Conservation (phyloP, 2,329 filamentous ascomycete genomes). For the Periconia digitata region DNA sequence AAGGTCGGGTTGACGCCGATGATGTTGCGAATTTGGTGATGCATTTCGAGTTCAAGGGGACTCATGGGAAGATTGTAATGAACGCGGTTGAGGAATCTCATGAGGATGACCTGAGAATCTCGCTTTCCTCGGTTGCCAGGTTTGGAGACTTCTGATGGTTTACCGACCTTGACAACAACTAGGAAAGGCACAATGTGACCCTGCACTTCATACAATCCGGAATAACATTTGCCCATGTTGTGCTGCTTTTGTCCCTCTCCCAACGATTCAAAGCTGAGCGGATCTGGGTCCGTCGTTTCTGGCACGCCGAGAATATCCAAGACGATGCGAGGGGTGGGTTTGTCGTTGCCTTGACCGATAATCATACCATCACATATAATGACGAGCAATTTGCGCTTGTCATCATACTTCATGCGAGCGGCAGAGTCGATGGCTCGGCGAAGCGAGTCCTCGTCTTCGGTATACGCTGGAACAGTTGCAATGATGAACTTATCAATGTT, state of each 20-base stretch:
- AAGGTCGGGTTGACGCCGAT: slow-evolving; percentile 98
- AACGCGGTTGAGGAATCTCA: slow-evolving; percentile 98
- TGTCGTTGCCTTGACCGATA: slow-evolving; percentile 96
- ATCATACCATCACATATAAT: slow-evolving; percentile 99
- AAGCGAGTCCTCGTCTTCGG: slow-evolving; percentile 95
- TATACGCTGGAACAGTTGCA: slow-evolving; percentile 96
- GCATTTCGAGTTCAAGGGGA: slow-evolving; percentile 95
- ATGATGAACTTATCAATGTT: slow-evolving; percentile 98
- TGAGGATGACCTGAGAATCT: slow-evolving; percentile 97
- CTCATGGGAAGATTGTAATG: slow-evolving; percentile 98
- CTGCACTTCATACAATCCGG: slow-evolving; percentile 94
- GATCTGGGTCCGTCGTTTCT: slow-evolving; percentile 90
- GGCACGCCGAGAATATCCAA: slow-evolving; percentile 95
- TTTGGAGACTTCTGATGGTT: slow-evolving; percentile 69
- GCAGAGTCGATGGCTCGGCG: slow-evolving; percentile 96
- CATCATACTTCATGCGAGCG: slow-evolving; percentile 93
- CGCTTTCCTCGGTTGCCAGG: slow-evolving; percentile 98
- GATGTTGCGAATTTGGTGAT: slow-evolving; percentile 97
- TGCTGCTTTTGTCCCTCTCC: slow-evolving; percentile 96
- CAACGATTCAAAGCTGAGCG: slow-evolving; percentile 92
- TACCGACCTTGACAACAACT: slow-evolving; percentile 94
- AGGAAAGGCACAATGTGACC: slow-evolving; percentile 98
- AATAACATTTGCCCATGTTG: slow-evolving; percentile 99
- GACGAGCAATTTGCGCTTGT: slow-evolving; percentile 94
- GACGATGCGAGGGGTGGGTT: slow-evolving; percentile 92